Evolutionary conservation across 768 basidiomycete genomes (phyloP).

Genomic region (Tephrocybe sp.): DNA sequence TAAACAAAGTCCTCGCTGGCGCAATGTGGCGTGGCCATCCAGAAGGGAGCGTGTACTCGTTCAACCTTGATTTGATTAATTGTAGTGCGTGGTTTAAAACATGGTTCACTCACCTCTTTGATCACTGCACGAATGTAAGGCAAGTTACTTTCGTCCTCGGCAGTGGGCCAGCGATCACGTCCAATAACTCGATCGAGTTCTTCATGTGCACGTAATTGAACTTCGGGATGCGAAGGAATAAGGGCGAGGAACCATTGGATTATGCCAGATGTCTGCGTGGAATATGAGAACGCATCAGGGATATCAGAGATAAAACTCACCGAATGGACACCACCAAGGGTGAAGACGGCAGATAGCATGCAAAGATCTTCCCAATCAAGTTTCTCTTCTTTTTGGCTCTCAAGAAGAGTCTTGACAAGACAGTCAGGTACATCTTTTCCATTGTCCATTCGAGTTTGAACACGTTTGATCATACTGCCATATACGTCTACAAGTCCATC

Average conservation of each 20-base stretch:
- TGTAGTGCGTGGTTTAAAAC: not conserved
- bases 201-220: constrained; percentile 26
- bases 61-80: constrained; percentile 22
- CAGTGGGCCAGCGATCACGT: constrained; percentile 22
- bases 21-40: constrained; percentile 39
- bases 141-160: constrained; percentile 27
- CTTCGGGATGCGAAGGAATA: constrained; percentile 28
- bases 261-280: constrained; percentile 29
- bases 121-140: constrained; percentile 35
- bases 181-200: constrained; percentile 31
- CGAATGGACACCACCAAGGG: constrained; percentile 41
- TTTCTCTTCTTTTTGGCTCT: constrained; percentile 29
- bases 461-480: constrained; percentile 34
- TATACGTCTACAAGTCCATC: constrained; percentile 33
- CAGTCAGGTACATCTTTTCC: constrained; percentile 42
- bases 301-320: constrained; percentile 21
- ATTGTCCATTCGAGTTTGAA: constrained; percentile 32
- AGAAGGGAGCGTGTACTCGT: constrained; percentile 29
- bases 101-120: constrained; percentile 16
- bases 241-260: constrained; percentile 36
- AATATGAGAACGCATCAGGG: not conserved
- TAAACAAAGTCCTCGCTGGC: constrained; percentile 39
- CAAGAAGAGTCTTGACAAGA: constrained; percentile 36
- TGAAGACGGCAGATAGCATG: constrained; percentile 38
- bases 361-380: constrained; percentile 37